These are phyloP conservation scores for Chenopodium quinoa DNA, from an alignment of 148 eudicot genomes.

Conservation along the genomic window DNA sequence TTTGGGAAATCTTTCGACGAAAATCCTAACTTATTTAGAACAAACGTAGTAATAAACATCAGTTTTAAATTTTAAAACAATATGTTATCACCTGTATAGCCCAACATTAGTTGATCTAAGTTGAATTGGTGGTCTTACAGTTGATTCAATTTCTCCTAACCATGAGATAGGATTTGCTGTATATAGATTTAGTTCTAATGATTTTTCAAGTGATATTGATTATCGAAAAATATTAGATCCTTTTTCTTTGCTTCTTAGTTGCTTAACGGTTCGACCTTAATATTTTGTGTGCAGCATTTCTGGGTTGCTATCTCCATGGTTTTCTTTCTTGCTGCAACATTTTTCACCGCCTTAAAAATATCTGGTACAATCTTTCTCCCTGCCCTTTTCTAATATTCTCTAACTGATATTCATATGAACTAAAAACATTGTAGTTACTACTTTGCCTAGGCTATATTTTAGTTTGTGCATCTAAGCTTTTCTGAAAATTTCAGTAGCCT, in stretches of 20 bases:
- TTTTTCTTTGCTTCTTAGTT: constrained; percentile 5
- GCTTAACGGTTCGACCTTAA: constrained; percentile 16
- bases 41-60: too few relatives aligned
- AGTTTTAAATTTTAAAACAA: background rate
- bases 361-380: constrained; percentile 47
- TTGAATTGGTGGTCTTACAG: background rate
- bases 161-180: constrained; percentile 1
- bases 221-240: background rate
- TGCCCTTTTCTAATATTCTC: background rate
- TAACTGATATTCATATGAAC: background rate
- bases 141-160: background rate
- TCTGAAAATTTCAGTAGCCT: background rate
- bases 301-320: constrained; percentile 93
- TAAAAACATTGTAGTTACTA: background rate
- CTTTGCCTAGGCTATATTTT: background rate
- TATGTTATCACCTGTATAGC: background rate
- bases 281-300: constrained; percentile 57
- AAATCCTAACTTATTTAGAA: too few relatives aligned
- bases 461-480: background rate
- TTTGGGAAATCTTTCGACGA: background rate
- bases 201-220: background rate
- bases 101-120: background rate
- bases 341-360: constrained; percentile 71
- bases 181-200: constrained; percentile 1
- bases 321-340: constrained; percentile 73